Evolutionary conservation across 2,329 filamentous ascomycete genomes (phyloP).

Genomic region (Ascochyta viciae-villosae): DNA sequence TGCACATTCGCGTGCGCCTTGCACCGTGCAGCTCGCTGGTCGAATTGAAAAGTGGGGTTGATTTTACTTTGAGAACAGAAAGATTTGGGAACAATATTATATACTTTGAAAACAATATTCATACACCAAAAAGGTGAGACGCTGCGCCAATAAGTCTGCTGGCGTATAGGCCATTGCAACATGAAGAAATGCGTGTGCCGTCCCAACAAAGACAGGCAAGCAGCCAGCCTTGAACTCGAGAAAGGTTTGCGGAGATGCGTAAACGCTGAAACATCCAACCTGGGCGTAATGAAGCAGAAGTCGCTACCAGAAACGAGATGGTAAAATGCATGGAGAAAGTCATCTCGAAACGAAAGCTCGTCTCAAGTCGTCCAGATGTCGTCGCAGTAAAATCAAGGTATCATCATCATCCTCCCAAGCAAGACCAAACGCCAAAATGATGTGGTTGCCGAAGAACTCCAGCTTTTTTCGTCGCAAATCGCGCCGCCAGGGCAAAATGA

Average conservation of each 20-base stretch:
- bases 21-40: slow-evolving; percentile 2
- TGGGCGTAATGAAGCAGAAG: slow-evolving; percentile 3
- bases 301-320: not conserved
- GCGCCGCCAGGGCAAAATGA: not conserved
- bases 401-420: slow-evolving; percentile 43
- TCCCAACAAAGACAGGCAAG: slow-evolving; percentile 2
- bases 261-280: slow-evolving; percentile 16
- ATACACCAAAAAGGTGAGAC: slow-evolving; percentile 17
- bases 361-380: slow-evolving; percentile 17
- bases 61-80: not conserved
- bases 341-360: slow-evolving; percentile 10
- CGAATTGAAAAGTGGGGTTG: not conserved
- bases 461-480: slow-evolving; percentile 29
- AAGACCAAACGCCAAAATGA: slow-evolving; percentile 38
- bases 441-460: slow-evolving; percentile 35
- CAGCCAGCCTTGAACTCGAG: slow-evolving; percentile 6
- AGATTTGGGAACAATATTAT: slow-evolving; percentile 26
- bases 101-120: slow-evolving; percentile 26
- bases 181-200: slow-evolving; percentile 3
- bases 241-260: slow-evolving; percentile 9
- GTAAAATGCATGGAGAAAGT: slow-evolving; percentile 2
- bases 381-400: slow-evolving; percentile 34
- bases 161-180: slow-evolving; percentile 5
- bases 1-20: slow-evolving; percentile 1
- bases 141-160: slow-evolving; percentile 20